A percentile compares a stretch with the other conserved stretches of the same genome.
These are phyloP conservation scores for Metschnikowia matae DNA, from an alignment of 805 yeast species.

Conservation along the genomic window DNA sequence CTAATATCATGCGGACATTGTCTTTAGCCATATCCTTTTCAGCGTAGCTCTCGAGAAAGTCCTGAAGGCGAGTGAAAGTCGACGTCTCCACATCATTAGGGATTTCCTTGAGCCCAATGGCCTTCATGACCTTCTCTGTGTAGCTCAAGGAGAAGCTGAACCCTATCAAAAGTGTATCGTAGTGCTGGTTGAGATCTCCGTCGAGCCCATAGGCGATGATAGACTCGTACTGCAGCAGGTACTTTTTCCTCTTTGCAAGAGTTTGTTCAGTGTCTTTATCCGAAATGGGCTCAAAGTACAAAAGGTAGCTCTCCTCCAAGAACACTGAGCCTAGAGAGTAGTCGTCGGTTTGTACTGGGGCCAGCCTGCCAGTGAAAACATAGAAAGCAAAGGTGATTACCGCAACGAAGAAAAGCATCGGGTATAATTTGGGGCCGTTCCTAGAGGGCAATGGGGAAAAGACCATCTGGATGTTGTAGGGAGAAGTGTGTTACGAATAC, in stretches of 20 bases:
- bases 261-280: neutral
- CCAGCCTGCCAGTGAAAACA: slow-evolving; percentile 1
- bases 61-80: slow-evolving; percentile 5
- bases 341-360: neutral
- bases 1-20: slow-evolving; percentile 12
- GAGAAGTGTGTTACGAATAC: neutral
- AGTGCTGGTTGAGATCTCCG: slow-evolving; percentile 9
- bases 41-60: slow-evolving; percentile 6
- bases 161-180: slow-evolving; percentile 12
- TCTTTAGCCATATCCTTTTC: slow-evolving; percentile 5
- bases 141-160: slow-evolving; percentile 8
- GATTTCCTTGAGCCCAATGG: slow-evolving; percentile 2
- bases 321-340: slow-evolving; percentile 1
- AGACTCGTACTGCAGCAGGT: neutral
- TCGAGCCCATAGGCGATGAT: slow-evolving; percentile 5
- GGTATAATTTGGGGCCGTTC: neutral
- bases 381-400: slow-evolving; percentile 1
- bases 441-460: neutral
- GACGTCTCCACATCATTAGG: slow-evolving; percentile 2
- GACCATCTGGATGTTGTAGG: neutral
- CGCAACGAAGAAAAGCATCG: neutral
- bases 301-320: neutral
- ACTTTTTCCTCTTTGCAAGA: neutral
- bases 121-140: slow-evolving; percentile 8
- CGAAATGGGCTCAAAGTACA: neutral